A percentile compares a stretch with the other conserved stretches of the same genome.
Conservation (phyloP, 306 rosid genomes). For the Pterocarpus macrocarpus region DNA sequence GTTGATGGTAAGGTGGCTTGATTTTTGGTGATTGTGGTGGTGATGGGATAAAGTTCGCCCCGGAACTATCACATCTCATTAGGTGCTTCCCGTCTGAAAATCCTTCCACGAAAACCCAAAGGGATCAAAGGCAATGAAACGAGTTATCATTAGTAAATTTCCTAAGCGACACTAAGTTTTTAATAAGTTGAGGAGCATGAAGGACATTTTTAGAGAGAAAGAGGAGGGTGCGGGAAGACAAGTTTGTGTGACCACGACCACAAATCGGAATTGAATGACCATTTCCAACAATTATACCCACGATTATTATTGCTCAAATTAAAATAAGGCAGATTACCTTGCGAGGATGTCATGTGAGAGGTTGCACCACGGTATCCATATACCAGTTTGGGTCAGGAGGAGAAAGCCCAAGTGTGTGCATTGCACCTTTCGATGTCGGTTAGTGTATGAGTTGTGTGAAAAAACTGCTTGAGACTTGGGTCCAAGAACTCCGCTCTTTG, state of each 20-base stretch:
- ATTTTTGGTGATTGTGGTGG: too few species aligned
- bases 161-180: neutral
- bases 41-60: slow-evolving; percentile 3
- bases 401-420: too few species aligned
- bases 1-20: neutral
- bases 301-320: slow-evolving; percentile 13
- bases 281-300: neutral
- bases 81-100: neutral
- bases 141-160: neutral
- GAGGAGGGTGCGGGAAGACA: neutral
- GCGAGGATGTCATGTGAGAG: neutral
- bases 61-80: slow-evolving; percentile 9
- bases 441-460: too few species aligned
- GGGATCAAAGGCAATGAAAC: neutral
- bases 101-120: neutral
- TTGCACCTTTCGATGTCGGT: too few species aligned
- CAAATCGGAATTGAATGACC: neutral
- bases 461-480: too few species aligned
- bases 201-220: neutral
- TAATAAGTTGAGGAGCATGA: neutral
- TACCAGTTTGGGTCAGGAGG: neutral
- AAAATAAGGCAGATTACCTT: slow-evolving; percentile 17
- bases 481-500: too few species aligned
- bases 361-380: neutral
- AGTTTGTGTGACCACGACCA: neutral